Evolutionary conservation across 352 stramenopile genomes (phyloP).

Genomic region (Pythium dissimile): DNA sequence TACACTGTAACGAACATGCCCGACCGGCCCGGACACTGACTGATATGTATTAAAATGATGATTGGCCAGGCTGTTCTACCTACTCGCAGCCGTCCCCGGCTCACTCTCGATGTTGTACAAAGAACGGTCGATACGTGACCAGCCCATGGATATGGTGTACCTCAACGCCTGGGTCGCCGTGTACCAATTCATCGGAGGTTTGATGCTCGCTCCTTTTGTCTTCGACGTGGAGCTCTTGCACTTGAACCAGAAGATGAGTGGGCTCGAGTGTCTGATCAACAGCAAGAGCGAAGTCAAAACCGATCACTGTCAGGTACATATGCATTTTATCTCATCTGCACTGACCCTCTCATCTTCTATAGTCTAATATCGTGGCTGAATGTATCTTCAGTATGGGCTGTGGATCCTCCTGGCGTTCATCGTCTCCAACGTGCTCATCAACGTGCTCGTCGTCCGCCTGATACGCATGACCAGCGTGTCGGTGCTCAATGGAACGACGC

Average conservation of each 20-base stretch:
- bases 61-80: slow-evolving; percentile 64
- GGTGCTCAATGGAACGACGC: slow-evolving; percentile 70
- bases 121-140: slow-evolving; percentile 70
- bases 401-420: slow-evolving; percentile 69
- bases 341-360: not conserved
- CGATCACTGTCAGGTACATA: slow-evolving; percentile 71
- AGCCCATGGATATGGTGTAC: slow-evolving; percentile 87
- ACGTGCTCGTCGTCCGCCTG: slow-evolving; percentile 66
- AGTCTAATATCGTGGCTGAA: not conserved
- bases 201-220: slow-evolving; percentile 75
- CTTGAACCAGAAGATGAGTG: slow-evolving; percentile 77
- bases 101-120: slow-evolving; percentile 88
- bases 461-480: slow-evolving; percentile 75
- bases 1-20: not conserved
- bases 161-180: slow-evolving; percentile 85
- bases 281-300: slow-evolving; percentile 59
- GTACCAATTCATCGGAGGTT: slow-evolving; percentile 82
- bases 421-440: slow-evolving; percentile 75
- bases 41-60: not conserved
- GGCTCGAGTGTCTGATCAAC: slow-evolving; percentile 77
- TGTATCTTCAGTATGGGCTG: slow-evolving; percentile 51
- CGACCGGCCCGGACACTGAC: not conserved
- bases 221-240: slow-evolving; percentile 74
- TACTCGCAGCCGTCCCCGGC: slow-evolving; percentile 70
- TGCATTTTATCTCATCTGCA: not conserved